Evolutionary conservation across 345 rosid species (phyloP).

Genomic region (Salix arbutifolia): DNA sequence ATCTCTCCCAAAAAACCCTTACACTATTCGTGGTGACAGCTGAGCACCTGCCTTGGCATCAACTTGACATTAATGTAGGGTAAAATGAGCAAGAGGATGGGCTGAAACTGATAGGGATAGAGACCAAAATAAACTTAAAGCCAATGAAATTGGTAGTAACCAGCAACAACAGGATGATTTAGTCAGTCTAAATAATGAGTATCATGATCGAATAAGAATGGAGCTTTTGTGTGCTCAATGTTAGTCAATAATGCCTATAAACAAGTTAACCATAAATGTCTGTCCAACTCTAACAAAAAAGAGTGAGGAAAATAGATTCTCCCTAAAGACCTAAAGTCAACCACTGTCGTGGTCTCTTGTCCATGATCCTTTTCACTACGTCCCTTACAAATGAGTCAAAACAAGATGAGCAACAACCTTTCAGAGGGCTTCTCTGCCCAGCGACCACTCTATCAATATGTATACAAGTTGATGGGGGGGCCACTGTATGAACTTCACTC

Average conservation of each 20-base stretch:
- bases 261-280: constrained; percentile 28
- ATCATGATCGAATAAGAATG: constrained; percentile 27
- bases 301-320: constrained; percentile 13
- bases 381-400: constrained; percentile 79
- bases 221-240: constrained; percentile 29
- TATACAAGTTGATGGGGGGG: constrained; percentile 50
- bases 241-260: constrained; percentile 29
- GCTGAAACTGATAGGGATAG: background rate
- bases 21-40: background rate
- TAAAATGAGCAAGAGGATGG: background rate
- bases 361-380: constrained; percentile 76
- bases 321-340: constrained; percentile 73
- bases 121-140: background rate
- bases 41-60: background rate
- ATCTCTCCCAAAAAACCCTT: too few relatives aligned
- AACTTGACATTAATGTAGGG: background rate
- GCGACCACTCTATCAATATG: constrained; percentile 45
- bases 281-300: constrained; percentile 34
- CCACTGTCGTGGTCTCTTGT: constrained; percentile 67
- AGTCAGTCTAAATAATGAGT: constrained; percentile 23
- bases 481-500: constrained; percentile 53
- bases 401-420: constrained; percentile 74
- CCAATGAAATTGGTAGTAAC: background rate
- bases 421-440: constrained; percentile 64
- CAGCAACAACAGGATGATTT: constrained; percentile 9